Evolutionary conservation across 2,329 filamentous ascomycete genomes (phyloP), one percentile per base, ranked within the genome.

Genomic region (Alternaria triticina): DNA sequence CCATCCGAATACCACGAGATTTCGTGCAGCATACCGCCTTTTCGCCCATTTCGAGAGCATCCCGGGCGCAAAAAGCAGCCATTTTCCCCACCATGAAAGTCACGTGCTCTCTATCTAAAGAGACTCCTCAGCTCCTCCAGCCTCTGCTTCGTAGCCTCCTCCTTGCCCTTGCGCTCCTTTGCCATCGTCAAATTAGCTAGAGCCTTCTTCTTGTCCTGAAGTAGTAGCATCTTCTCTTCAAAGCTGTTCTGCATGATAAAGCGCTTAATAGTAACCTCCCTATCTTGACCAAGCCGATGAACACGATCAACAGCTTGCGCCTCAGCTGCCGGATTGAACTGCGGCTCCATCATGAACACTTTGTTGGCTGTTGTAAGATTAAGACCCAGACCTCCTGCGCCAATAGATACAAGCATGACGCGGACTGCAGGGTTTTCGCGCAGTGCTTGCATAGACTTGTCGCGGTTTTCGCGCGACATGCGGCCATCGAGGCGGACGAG

Each of bases 261-360:
- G 40, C 94, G 89, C 40, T 92, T 89, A 2, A 94, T 96, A n/a
- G 87, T 87, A 0, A 99, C 96, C 12, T 90, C 88, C n/a, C 96
- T 86, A 72, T 88, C 96, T 83, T 99, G 96, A 0, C 96, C 79
- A 0, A 81, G 59, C 8, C 79, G 68, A 56, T 81, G 78, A 3
- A 99, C 93, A 28, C 96, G 92, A 77, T 98, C 96, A 8, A 98
- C 87, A 2, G 96, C 96, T 81, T 99, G 96, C 6, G 94, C 92
- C 79, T 99, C 95, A 0, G 94, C 93, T 0, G 94, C 94, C 0
- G 96, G 96, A 74, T 99, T 99, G 83, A 95, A 99, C 76, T 97
- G 94, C 6, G 96, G 96, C 78, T 99, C 96, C 95, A 99, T 98
- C 73, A 98, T 91, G 78, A 96, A 98, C 13, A 96, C 95, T 59